Evolutionary conservation across 179 eudicot species (phyloP), one percentile per base, ranked within the genome.

Genomic region (Gypsophila paniculata): DNA sequence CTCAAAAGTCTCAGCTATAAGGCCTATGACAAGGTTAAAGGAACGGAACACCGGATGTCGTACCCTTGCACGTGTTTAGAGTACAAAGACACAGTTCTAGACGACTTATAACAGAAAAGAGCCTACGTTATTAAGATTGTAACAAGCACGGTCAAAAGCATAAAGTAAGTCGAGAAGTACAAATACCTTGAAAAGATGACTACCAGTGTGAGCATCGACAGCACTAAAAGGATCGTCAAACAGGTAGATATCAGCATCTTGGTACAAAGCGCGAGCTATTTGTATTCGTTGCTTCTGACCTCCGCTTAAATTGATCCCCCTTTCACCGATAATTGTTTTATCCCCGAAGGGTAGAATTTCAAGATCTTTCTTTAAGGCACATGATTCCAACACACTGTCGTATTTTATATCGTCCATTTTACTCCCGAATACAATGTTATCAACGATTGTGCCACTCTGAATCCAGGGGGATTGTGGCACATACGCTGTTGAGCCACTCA

Each of bases 181-280:
- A 12, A 23, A 65, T 74, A 88, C 93, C 84, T 85, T 86, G 74
- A 88, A 90, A n/a, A 90, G 81, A 81, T 90, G 90, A 62, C 83
- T 78, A 68, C 96, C 91, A 0, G 96, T 90, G 78, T 90, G 96
- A 75, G 96, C 93, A 84, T 90, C 96, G 23, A 88, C 91, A 59
- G 93, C 90, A 70, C 96, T 88, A 52, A 88, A 90, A 61, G 96
- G 96, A 82, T 90, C 96, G 72, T 90, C 96, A 79, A 90, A 85
- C 11, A 90, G 70, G 78, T 90, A 90, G 8, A 88, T 83, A 51
- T 90, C 96, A 36, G 96, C 89, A 78, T 89, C 88, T 67, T 87
- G 90, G 77, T 89, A 89, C 21, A 89, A 72, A 61, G 94, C 94
- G 13, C 91, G 94, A 8, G 93, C 93, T 65, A 89, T 86, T 73